phyloP scores from a whole-genome alignment of 2,329 filamentous ascomycete genomes.

The Aureobasidium sp. region DNA sequence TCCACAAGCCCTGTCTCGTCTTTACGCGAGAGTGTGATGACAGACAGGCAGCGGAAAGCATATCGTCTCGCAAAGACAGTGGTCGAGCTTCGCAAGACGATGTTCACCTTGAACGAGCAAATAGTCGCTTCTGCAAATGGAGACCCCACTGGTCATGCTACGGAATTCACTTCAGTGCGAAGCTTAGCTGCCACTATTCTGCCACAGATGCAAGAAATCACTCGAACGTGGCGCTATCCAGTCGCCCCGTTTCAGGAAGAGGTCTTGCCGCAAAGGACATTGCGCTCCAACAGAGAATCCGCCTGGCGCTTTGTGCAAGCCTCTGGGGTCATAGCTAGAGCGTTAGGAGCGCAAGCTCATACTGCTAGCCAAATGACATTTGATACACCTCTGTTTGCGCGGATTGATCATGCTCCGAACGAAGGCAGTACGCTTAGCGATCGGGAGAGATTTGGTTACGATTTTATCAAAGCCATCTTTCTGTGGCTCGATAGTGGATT shows the following conservation, averaged over 20 bases:
- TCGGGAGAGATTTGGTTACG: slow-evolving; percentile 53
- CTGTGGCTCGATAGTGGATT: slow-evolving; percentile 57
- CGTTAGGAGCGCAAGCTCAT: slow-evolving; percentile 48
- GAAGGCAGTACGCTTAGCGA: slow-evolving; percentile 29
- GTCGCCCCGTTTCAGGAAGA: slow-evolving; percentile 48
- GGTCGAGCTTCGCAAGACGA: slow-evolving; percentile 47
- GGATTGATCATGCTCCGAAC: slow-evolving; percentile 40
- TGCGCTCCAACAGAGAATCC: slow-evolving; percentile 50
- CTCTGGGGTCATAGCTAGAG: slow-evolving; percentile 50
- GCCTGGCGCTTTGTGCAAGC: slow-evolving; percentile 57
- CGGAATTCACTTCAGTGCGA: slow-evolving; percentile 33
- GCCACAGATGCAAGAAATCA: slow-evolving; percentile 51
- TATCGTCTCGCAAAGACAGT: slow-evolving; percentile 50
- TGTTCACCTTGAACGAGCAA: slow-evolving; percentile 44
- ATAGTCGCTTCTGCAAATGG: slow-evolving; percentile 18
- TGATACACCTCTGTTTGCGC: slow-evolving; percentile 33
- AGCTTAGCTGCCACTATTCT: slow-evolving; percentile 39
- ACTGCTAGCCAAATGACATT: slow-evolving; percentile 32
- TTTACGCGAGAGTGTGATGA: slow-evolving; percentile 32
- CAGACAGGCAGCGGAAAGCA: slow-evolving; percentile 46
- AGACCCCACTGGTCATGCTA: slow-evolving; percentile 34
- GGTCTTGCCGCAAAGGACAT: slow-evolving; percentile 48
- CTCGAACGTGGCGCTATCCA: slow-evolving; percentile 53
- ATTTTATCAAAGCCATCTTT: slow-evolving; percentile 57
- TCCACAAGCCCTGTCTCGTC: slow-evolving; percentile 23